phyloP scores from a whole-genome alignment of 768 basidiomycete species.

The Gautieria morchelliformis region DNA sequence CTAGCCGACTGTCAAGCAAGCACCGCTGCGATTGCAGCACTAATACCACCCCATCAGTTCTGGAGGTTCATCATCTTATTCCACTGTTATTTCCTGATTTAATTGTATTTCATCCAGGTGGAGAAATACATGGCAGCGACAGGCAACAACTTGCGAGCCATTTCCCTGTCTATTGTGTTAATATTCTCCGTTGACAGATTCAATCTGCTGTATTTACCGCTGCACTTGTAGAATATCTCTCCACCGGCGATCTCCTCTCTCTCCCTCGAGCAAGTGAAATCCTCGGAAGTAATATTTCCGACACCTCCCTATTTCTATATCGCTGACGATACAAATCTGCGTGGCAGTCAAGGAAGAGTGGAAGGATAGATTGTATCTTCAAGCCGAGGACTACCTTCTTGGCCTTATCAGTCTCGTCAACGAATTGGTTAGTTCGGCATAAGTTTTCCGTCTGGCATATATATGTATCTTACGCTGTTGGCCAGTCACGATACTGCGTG shows the following conservation, averaged over 20 bases:
- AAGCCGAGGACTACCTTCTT: constrained; percentile 76
- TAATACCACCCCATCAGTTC: constrained; percentile 3
- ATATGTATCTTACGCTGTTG: neutral
- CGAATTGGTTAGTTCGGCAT: constrained; percentile 48
- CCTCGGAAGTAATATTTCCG: constrained; percentile 52
- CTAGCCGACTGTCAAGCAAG: constrained; percentile 45
- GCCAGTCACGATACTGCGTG: constrained; percentile 66
- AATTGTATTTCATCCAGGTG: constrained; percentile 3
- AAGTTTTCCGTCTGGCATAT: neutral
- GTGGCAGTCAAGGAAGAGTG: constrained; percentile 56
- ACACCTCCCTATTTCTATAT: neutral
- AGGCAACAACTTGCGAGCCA: neutral
- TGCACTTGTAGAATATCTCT: constrained; percentile 56
- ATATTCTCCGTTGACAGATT: constrained; percentile 20
- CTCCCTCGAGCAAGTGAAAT: constrained; percentile 39
- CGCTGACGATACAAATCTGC: neutral
- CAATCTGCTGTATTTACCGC: constrained; percentile 58
- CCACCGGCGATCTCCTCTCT: constrained; percentile 47
- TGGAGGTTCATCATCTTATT: constrained; percentile 1
- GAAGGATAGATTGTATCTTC: constrained; percentile 52
- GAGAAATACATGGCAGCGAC: constrained; percentile 9
- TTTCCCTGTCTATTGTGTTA: neutral
- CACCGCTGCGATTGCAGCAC: constrained; percentile 33
- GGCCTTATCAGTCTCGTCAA: constrained; percentile 71
- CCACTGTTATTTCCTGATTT: neutral